phyloP scores from a whole-genome alignment of 2,329 filamentous ascomycete species.

The Ceratocystis cacaofunesta region DNA sequence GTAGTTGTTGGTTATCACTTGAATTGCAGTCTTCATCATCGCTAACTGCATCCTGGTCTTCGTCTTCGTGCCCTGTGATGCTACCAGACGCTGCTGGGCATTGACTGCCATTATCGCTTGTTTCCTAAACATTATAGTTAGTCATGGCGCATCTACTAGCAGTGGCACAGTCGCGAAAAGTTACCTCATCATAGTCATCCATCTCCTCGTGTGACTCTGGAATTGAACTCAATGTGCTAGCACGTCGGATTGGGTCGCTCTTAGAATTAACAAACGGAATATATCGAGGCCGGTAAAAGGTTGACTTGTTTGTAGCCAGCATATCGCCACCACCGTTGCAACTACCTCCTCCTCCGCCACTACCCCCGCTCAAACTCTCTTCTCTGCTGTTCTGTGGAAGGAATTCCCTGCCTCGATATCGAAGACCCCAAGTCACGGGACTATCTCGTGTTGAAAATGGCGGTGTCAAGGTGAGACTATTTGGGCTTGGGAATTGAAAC shows the following conservation, averaged over 20 bases:
- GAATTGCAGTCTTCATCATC: conserved; percentile 2
- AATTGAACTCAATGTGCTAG: conserved; percentile 14
- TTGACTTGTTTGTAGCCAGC: background rate
- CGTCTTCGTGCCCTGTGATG: background rate
- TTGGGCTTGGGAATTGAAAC: conserved; percentile 3
- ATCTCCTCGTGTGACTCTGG: conserved; percentile 14
- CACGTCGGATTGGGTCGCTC: conserved; percentile 13
- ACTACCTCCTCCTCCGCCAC: background rate
- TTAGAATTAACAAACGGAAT: conserved; percentile 15
- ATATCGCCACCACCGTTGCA: background rate
- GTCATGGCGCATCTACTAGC: background rate
- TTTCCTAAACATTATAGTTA: background rate
- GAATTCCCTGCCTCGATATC: background rate
- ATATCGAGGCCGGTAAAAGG: conserved; percentile 12
- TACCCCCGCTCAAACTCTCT: background rate
- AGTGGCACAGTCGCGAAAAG: background rate
- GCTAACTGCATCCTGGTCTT: background rate
- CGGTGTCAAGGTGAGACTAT: background rate
- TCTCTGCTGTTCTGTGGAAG: background rate
- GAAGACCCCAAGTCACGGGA: background rate
- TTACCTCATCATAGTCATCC: conserved; percentile 4
- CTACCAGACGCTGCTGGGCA: background rate
- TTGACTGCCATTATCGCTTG: background rate
- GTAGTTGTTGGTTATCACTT: background rate
- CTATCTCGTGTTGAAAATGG: background rate